phyloP scores from a whole-genome alignment of 305 asterid species.

The Fraxinus sp. region DNA sequence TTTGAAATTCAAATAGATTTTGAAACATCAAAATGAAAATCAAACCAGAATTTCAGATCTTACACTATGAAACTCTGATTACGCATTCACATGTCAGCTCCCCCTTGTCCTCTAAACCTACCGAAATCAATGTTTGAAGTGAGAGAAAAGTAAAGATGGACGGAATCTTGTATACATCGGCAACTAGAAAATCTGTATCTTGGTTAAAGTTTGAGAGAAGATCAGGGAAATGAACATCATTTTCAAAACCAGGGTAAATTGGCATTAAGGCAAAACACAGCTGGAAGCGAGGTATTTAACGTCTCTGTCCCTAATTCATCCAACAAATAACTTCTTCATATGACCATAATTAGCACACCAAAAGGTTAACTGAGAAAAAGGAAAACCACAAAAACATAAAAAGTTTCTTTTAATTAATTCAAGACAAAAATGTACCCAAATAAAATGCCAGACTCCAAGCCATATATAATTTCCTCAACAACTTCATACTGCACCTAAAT shows the following conservation, averaged over 20 bases:
- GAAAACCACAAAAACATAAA: neutral
- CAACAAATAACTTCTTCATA: neutral
- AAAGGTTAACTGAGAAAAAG: neutral
- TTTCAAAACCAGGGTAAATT: neutral
- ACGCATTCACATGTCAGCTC: neutral
- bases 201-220: neutral
- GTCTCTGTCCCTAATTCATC: neutral
- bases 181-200: neutral
- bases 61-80: neutral
- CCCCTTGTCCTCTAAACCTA: neutral
- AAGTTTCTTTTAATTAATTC: neutral
- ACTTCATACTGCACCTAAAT: conserved; percentile 94
- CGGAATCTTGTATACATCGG: neutral
- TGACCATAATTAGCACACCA: neutral
- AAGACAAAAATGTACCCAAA: conserved; percentile 61
- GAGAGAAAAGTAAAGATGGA: neutral
- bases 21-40: neutral
- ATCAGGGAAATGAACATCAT: neutral
- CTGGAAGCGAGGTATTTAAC: neutral
- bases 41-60: neutral
- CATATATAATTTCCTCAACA: conserved; percentile 88
- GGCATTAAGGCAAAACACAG: neutral
- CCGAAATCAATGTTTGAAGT: neutral
- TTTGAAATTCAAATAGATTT: neutral
- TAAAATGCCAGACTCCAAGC: conserved; percentile 92